These are phyloP conservation scores for Stachybotrys chlorohalonatus DNA, from an alignment of 2,329 filamentous ascomycete species.

Conservation along the genomic window DNA sequence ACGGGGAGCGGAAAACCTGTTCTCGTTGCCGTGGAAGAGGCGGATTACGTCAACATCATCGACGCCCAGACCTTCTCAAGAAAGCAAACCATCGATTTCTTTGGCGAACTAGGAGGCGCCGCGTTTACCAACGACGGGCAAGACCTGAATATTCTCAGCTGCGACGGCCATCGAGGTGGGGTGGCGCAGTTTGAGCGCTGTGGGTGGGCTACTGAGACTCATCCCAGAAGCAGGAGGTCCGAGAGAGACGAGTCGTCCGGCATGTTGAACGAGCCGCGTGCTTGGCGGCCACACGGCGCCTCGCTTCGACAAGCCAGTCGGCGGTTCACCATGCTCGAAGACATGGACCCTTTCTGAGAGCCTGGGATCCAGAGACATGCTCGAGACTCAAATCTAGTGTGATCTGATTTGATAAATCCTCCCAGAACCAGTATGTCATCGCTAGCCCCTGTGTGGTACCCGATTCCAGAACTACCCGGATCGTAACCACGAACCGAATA, in stretches of 20 bases:
- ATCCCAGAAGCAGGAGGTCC: slow-evolving; percentile 10
- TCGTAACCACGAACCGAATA: no score
- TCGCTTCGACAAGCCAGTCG: slow-evolving; percentile 1
- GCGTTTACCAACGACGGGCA: slow-evolving; percentile 58
- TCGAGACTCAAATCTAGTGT: no score
- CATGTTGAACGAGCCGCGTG: not conserved
- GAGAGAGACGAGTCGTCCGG: slow-evolving; percentile 1
- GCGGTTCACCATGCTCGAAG: slow-evolving; percentile 4
- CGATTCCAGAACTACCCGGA: no score
- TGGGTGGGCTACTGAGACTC: slow-evolving; percentile 18
- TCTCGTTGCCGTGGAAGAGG: slow-evolving; percentile 65
- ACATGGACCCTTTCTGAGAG: slow-evolving; percentile 11
- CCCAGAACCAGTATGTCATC: no score
- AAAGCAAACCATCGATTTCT: slow-evolving; percentile 65
- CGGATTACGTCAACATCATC: slow-evolving; percentile 63
- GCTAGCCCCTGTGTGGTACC: no score
- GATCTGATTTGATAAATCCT: no score
- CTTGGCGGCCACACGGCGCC: not conserved
- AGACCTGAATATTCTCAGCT: slow-evolving; percentile 59
- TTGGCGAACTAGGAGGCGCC: slow-evolving; percentile 65
- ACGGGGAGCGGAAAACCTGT: slow-evolving; percentile 57
- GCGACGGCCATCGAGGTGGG: slow-evolving; percentile 57
- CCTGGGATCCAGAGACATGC: no score
- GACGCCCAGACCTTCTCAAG: slow-evolving; percentile 54
- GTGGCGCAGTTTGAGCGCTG: slow-evolving; percentile 51